phyloP scores from a whole-genome alignment of 257 asterid genomes.

The Solanum pennellii region DNA sequence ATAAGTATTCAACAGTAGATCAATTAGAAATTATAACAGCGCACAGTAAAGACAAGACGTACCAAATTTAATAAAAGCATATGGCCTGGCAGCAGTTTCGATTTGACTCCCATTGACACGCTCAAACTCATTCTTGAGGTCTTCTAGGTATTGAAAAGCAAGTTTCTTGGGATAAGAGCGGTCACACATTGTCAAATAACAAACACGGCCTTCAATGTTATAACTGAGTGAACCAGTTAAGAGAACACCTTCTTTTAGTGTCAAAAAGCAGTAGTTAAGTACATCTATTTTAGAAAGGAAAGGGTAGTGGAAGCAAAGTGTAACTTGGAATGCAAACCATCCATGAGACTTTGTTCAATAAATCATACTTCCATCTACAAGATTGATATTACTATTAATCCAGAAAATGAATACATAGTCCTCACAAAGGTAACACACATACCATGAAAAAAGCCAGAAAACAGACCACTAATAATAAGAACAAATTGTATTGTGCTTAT shows the following conservation, averaged over 20 bases:
- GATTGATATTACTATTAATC: neutral
- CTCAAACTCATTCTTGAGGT: slow-evolving; percentile 92
- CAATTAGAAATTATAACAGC: neutral
- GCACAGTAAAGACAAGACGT: neutral
- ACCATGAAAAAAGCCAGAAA: neutral
- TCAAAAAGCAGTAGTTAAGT: neutral
- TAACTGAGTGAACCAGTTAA: slow-evolving; percentile 55
- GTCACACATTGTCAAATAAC: slow-evolving; percentile 97
- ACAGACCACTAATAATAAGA: neutral
- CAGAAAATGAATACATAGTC: neutral
- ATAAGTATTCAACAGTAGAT: neutral
- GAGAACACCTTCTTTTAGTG: slow-evolving; percentile 11
- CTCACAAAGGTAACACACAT: neutral
- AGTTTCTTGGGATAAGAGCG: slow-evolving; percentile 96
- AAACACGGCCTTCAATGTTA: slow-evolving; percentile 83
- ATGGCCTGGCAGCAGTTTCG: slow-evolving; percentile 98
- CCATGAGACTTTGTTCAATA: neutral
- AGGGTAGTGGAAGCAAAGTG: neutral
- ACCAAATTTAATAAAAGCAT: slow-evolving; percentile 97
- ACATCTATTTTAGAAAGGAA: neutral
- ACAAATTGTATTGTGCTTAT: neutral
- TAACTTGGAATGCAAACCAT: neutral
- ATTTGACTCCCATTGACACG: slow-evolving; percentile 72
- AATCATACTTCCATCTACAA: neutral
- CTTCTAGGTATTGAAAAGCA: slow-evolving; percentile 88